Evolutionary conservation across 768 basidiomycete genomes (phyloP).

Genomic region (Trametes cubensis): DNA sequence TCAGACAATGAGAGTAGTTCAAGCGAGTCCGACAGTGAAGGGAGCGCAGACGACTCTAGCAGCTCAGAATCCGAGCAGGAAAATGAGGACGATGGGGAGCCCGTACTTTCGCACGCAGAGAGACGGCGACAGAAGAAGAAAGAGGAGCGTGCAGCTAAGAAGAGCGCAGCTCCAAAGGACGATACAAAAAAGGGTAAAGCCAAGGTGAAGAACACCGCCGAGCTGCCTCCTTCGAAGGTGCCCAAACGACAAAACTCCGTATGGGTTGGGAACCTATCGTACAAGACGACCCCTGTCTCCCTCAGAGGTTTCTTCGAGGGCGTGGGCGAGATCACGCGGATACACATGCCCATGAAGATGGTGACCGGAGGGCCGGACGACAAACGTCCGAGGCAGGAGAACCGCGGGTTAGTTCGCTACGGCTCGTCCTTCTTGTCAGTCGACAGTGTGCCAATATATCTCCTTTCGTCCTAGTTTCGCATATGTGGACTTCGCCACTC

Average conservation of each 20-base stretch:
- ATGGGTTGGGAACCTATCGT: slow-evolving; percentile 95
- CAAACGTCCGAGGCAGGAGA: slow-evolving; percentile 56
- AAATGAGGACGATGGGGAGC: slow-evolving; percentile 29
- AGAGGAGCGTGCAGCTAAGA: slow-evolving; percentile 39
- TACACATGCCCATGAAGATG: slow-evolving; percentile 85
- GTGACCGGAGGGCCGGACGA: slow-evolving; percentile 42
- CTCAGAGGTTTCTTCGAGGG: slow-evolving; percentile 71
- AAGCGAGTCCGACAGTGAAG: slow-evolving; percentile 18
- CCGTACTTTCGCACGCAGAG: slow-evolving; percentile 77
- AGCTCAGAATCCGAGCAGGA: slow-evolving; percentile 30
- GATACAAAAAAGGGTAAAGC: slow-evolving; percentile 44
- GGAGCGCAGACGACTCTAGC: not conserved
- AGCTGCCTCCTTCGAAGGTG: slow-evolving; percentile 33
- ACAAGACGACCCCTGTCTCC: slow-evolving; percentile 80
- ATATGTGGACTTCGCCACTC: slow-evolving; percentile 89
- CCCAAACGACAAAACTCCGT: slow-evolving; percentile 79
- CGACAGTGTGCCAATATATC: slow-evolving; percentile 18
- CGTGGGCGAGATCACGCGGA: slow-evolving; percentile 73
- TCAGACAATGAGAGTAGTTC: slow-evolving; percentile 10
- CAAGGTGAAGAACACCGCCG: slow-evolving; percentile 32
- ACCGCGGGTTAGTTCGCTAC: slow-evolving; percentile 66
- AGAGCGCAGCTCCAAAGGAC: slow-evolving; percentile 33
- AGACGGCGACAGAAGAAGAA: slow-evolving; percentile 62
- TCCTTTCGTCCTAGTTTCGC: slow-evolving; percentile 69
- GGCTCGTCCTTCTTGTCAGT: not conserved